Conservation (phyloP, 2,329 filamentous ascomycete species). For the Colletotrichum sp. region DNA sequence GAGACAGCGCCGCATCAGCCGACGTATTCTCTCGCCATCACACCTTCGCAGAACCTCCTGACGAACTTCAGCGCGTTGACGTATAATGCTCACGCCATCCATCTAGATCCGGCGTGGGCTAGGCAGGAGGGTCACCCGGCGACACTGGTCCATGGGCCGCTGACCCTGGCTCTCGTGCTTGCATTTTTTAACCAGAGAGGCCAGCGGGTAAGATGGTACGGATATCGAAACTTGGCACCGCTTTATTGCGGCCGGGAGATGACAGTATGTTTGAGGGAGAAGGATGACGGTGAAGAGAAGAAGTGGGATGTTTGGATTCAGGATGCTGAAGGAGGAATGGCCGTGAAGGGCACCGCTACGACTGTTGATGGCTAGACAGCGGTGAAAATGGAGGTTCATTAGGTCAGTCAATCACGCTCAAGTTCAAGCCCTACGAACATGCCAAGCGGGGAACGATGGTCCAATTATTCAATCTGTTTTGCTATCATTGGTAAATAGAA, state of each 20-base stretch:
- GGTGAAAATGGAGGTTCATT: fast-evolving
- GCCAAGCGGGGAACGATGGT: no score
- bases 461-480: neutral
- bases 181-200: slow-evolving; percentile 54
- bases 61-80: slow-evolving; percentile 92
- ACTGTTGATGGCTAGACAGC: neutral
- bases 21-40: slow-evolving; percentile 53
- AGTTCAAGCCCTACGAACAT: no score
- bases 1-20: slow-evolving; percentile 35
- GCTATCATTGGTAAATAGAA: neutral
- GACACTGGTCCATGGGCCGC: slow-evolving; percentile 85
- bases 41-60: slow-evolving; percentile 73
- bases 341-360: slow-evolving; percentile 61
- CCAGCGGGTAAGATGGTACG: slow-evolving; percentile 57
- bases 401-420: neutral
- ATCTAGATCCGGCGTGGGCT: slow-evolving; percentile 78
- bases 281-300: slow-evolving; percentile 39
- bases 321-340: slow-evolving; percentile 63
- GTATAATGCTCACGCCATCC: slow-evolving; percentile 91
- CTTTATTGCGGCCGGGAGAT: slow-evolving; percentile 77
- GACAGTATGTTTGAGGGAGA: slow-evolving; percentile 68
- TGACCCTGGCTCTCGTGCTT: slow-evolving; percentile 80
- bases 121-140: slow-evolving; percentile 75
- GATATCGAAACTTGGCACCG: slow-evolving; percentile 84
- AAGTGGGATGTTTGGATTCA: slow-evolving; percentile 71